Evolutionary conservation across 495 filamentous ascomycete species (phyloP), one percentile per base, ranked within the genome.

Genomic region (Poronia punctata): DNA sequence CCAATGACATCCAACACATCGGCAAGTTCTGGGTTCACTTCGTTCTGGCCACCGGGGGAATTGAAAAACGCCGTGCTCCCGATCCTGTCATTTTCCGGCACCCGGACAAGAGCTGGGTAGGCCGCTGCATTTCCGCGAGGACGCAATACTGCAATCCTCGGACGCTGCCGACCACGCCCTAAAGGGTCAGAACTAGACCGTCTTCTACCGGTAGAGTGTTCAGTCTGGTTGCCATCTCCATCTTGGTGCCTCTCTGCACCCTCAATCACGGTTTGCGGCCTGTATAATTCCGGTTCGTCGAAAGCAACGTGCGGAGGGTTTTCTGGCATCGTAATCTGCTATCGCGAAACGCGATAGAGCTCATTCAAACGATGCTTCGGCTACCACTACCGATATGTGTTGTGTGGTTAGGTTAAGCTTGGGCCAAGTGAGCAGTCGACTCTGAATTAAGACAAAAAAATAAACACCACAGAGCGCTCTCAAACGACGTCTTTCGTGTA

Each of bases 1-100:
- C 82, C 82, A 43, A 86, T 75, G 15, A 82, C 76, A 58, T 87
- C 83, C 15, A 87, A 58, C 25, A 84, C 66, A 56, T 87, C 80
- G 19, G 84, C 79, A 19, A 87, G 56, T 19, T 74, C 67, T 15
- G 71, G 43, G 18, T 79, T 76, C 48, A 80, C 77, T 38, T 78
- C 70, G 7, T 58, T 47, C 3, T 45, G 40, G 3, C 52, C 32
- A 18, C 40, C 54, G n/a, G 52, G 47, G 22, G 60, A 43, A 19
- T 63, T 57, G 37, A 68, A 55, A 5, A 61, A 43, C 19, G 55
- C 45, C 26, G 65, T 50, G 22, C 52, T 56, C 3, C 36, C 45
- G 2, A 40, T 41, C 21, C 41, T 48, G 7, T 21, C 34, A 29
- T 46, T 26, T 26, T 59, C 55, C 5, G 38, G 20, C 5, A 59